Base-by-base conservation (phyloP, 441 rosid genomes). In the Kokia cookei region DNA sequence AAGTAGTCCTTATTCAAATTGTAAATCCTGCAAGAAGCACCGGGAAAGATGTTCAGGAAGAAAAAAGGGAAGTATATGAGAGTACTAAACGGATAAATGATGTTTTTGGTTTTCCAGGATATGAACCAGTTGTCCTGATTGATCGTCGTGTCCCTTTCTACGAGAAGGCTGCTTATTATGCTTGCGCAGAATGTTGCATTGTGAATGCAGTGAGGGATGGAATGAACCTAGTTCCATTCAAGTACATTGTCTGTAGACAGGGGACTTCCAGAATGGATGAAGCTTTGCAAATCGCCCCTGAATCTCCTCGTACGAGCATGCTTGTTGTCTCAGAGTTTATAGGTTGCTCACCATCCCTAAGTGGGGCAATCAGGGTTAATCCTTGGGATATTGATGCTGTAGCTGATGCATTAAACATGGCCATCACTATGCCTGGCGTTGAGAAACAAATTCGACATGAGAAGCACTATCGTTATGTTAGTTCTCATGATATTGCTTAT, bases 11-110 rank as follows among this genome's bases (percentile, higher is more conserved):
- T 81, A 87, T 94, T 78, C 97, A 94, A 83, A 90, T 94, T 62
- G 76, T 94, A 69, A 90, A 94, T 71, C 98, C 98, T 47, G 95
- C 93, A 12, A 86, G 97, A 73, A 87, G 95, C 82, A 69, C 86
- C 0, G 97, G 98, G 57, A 91, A 84, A 80, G 90, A 89, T 74
- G 89, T 92, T 45, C 87, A 87, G 80, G 97, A 91, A 66, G 94
- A 84, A 67, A 84, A 79, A 83, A 78, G 55, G 51, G 97, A 92
- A 85, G 86, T 83, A 9, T 85, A 88, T 32, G 68, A n/a, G 70
- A 80, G 75, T 13, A 82, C 91, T 1, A 71, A 83, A 76, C 82
- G 94, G 89, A 90, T 94, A 82, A 94, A 91, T 35, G 79, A 78
- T 35, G 76, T 29, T 0, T 89, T 79, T 63, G 93, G 96, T 60